phyloP scores from a whole-genome alignment of 768 basidiomycete species.

The Phlebiopsis flavidoalba region DNA sequence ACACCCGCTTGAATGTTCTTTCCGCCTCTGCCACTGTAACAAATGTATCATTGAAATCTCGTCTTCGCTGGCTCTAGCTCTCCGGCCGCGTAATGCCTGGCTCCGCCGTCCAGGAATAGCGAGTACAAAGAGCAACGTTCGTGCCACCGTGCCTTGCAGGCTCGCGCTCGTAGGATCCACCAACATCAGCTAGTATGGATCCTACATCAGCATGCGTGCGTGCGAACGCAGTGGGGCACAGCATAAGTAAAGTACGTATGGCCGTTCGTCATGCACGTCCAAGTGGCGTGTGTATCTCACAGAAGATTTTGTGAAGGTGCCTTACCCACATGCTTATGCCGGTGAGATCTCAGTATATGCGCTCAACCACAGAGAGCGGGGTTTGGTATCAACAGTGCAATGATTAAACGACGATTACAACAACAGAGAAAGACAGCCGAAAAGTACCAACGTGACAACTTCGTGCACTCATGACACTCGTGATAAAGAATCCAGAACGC shows the following conservation, averaged over 20 bases:
- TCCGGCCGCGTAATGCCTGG: not conserved
- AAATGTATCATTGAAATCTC: not conserved
- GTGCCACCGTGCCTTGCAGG: not conserved
- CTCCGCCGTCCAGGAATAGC: not conserved
- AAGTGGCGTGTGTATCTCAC: not conserved
- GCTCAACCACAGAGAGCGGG: not conserved
- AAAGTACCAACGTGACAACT: not conserved
- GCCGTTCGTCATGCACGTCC: not conserved
- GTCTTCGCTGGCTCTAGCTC: not conserved
- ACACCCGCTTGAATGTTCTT: not conserved
- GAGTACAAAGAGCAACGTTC: not conserved
- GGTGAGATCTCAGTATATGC: not conserved
- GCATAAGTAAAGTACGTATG: not conserved
- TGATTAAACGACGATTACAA: not conserved
- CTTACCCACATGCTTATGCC: not conserved
- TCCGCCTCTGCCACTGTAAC: not conserved
- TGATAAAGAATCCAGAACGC: not conserved
- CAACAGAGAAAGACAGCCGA: not conserved
- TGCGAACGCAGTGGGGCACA: not conserved
- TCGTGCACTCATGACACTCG: constrained; percentile 1
- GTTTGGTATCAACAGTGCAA: not conserved
- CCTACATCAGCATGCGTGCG: not conserved
- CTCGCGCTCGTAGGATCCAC: not conserved
- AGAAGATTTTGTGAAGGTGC: not conserved
- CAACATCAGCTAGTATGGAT: not conserved